Conservation (phyloP, 371 early-diverging fungal genomes). For the Actinomortierella ambigua region DNA sequence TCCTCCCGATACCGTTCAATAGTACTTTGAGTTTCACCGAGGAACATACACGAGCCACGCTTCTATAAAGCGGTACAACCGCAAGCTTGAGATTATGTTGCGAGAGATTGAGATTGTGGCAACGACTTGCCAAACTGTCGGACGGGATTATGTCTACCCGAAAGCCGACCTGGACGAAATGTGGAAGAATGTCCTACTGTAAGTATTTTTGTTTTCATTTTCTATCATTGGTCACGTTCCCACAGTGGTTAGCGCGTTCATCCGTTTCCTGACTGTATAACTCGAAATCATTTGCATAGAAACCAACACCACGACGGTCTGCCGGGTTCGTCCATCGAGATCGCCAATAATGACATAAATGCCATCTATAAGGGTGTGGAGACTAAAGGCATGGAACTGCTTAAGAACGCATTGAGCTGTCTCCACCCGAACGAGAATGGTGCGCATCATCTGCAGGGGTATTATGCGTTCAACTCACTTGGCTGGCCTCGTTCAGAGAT, state of each 20-base stretch:
- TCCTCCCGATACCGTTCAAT: background rate
- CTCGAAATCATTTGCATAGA: conserved; percentile 11
- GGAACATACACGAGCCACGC: conserved; percentile 97
- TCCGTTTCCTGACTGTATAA: background rate
- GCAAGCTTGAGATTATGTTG: conserved; percentile 83
- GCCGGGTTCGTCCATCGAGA: conserved; percentile 91
- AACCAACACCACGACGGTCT: conserved; percentile 98
- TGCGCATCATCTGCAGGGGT: conserved; percentile 23
- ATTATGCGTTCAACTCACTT: conserved; percentile 81
- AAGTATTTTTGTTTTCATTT: conserved; percentile 13
- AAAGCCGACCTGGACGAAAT: conserved; percentile 71
- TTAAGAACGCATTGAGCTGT: conserved; percentile 45
- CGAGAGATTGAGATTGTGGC: conserved; percentile 84
- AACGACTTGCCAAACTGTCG: conserved; percentile 25
- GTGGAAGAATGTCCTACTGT: conserved; percentile 91
- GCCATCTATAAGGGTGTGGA: conserved; percentile 55
- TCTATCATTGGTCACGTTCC: no score
- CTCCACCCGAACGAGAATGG: conserved; percentile 12
- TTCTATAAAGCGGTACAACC: conserved; percentile 82
- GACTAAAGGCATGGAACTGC: conserved; percentile 31
- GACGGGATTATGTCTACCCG: conserved; percentile 66
- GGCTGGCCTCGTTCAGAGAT: conserved; percentile 80
- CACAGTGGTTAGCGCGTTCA: background rate
- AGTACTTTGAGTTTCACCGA: conserved; percentile 95
- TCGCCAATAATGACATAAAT: conserved; percentile 86